Evolutionary conservation across 1,139 yeast genomes (phyloP), one percentile per base, ranked within the genome.

Genomic region (Pichia sp.): DNA sequence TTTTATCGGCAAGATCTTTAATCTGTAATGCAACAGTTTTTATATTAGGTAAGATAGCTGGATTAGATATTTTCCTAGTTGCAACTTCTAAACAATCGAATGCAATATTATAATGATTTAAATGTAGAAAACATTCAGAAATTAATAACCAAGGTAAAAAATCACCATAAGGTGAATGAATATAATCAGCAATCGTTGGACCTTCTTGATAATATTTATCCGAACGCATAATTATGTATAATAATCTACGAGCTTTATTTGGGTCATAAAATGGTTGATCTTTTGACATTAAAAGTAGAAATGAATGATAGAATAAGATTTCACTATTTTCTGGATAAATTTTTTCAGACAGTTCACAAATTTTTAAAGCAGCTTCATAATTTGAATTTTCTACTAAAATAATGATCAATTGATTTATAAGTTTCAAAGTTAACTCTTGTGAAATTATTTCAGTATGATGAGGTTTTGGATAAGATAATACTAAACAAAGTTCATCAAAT

Each of bases 111-210:
- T 24, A 33, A 28, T 34, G 9, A 11, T 38, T 24, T 18, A 41
- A 17, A 20, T 33, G 50, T 11, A 73, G 61, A 50, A 74, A 71
- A 0, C 79, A 79, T 46, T 68, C 67, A 2, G 82, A 79, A 32
- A 77, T 54, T n/a, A 77, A 61, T 46, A 72, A 74, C 72, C 76
- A 72, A 1, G 82, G 80, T 39, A 77, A 61, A 48, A 75, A 77
- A 35, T 56, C 57, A 6, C 52, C 56, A 1, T 43, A 41, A 36
- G 49, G 50, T 1, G 56, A 45, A 15, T 50, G 49, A 5, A 47
- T 41, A 17, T 34, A 46, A 4, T 36, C 42, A 4, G 25, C 19
- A 5, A 46, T 15, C 28, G 23, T 34, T 10, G 37, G 15, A 4
- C 38, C 18, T 17, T 34, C 20, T 9, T 33, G 34, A 26, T 35